Percentiles rank a stretch among this genome's conserved stretches.
Evolutionary conservation across 2,329 filamentous ascomycete species (phyloP).

Genomic region (Knufia fluminis): DNA sequence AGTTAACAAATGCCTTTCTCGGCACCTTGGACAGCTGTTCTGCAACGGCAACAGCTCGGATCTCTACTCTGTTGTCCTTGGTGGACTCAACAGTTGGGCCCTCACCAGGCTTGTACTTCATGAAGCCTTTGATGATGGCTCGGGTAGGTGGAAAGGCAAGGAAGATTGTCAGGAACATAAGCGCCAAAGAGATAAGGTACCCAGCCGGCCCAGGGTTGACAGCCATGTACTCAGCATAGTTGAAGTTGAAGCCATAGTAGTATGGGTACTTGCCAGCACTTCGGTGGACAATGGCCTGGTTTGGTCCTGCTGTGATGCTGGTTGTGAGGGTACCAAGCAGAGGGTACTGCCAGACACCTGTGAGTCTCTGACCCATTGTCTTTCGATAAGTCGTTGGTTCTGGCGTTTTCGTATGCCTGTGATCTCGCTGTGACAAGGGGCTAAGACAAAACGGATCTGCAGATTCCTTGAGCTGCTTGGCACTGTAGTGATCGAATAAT

Average conservation of each 20-base stretch:
- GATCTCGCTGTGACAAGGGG: constrained; percentile 36
- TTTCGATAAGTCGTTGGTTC: constrained; percentile 30
- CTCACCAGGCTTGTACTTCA: constrained; percentile 40
- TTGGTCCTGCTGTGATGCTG: constrained; percentile 43
- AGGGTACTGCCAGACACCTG: constrained; percentile 45
- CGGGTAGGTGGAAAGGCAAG: constrained; percentile 46
- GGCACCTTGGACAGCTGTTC: constrained; percentile 29
- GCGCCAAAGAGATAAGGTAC: constrained; percentile 33
- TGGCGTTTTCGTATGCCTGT: constrained; percentile 39
- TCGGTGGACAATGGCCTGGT: constrained; percentile 50
- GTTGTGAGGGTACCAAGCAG: constrained; percentile 52
- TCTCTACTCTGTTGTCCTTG: constrained; percentile 32
- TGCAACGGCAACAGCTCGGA: constrained; percentile 37
- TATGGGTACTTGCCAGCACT: constrained; percentile 49
- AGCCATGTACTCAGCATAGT: constrained; percentile 48
- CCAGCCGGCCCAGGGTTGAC: constrained; percentile 43
- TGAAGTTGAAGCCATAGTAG: constrained; percentile 51
- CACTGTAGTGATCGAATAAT: constrained; percentile 33
- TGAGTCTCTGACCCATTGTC: constrained; percentile 32
- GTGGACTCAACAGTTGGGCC: constrained; percentile 40
- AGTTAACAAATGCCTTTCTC: constrained; percentile 34
- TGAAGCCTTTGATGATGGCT: constrained; percentile 38
- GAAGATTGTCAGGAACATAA: constrained; percentile 38
- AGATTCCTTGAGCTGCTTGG: constrained; percentile 12
- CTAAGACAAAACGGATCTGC: constrained; percentile 19